phyloP scores from a whole-genome alignment of 139 green algal genomes.

The Micromonas commoda region DNA sequence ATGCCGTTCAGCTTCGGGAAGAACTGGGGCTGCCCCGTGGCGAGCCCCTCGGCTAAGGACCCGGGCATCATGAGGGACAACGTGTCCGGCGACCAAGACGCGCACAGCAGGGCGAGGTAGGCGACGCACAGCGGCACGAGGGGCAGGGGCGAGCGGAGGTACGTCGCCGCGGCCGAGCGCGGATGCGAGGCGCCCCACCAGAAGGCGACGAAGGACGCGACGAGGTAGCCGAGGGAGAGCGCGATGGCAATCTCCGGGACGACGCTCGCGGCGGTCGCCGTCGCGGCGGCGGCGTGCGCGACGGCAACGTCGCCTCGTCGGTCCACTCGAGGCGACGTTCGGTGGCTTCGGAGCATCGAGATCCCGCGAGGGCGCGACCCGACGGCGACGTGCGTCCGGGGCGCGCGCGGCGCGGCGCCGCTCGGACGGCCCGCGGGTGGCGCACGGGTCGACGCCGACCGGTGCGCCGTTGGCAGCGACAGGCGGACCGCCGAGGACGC shows the following conservation, averaged over 20 bases:
- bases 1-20: constrained; percentile 17
- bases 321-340: no score
- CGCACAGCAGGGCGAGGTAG: constrained; percentile 10
- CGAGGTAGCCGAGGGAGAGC: neutral
- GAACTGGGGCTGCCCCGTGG: constrained; percentile 3
- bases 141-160: neutral
- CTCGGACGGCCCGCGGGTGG: no score
- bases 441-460: no score
- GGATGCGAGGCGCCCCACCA: neutral
- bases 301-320: neutral
- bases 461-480: no score
- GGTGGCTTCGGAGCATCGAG: no score
- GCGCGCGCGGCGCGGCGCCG: no score
- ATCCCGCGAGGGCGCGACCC: no score
- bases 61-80: constrained; percentile 22
- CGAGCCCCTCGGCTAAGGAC: constrained; percentile 4
- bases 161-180: neutral
- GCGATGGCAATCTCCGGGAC: neutral
- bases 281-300: neutral
- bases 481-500: no score
- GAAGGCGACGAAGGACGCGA: neutral
- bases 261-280: neutral
- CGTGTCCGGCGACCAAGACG: constrained; percentile 9
- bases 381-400: no score
- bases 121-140: constrained; percentile 3